Percentiles rank a stretch among this genome's conserved stretches.
These are phyloP conservation scores for Erucastrum elatum DNA, from an alignment of 345 rosid genomes.

Conservation along the genomic window DNA sequence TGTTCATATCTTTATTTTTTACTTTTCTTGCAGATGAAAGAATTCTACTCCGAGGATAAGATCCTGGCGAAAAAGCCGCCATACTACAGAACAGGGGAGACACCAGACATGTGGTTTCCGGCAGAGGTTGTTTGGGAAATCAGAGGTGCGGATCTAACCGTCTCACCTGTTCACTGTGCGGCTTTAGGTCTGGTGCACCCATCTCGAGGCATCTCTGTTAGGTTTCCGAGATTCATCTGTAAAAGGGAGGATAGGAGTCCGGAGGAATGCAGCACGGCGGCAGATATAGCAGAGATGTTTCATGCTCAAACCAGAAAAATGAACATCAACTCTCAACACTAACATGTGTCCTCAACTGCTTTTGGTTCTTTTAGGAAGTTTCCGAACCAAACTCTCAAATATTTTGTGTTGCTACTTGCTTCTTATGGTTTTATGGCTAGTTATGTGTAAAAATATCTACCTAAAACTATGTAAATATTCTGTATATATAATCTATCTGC, in stretches of 20 bases:
- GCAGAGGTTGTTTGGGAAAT: constrained; percentile 81
- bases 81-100: constrained; percentile 75
- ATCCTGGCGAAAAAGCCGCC: constrained; percentile 61
- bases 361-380: constrained; percentile 9
- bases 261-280: constrained; percentile 77
- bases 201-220: constrained; percentile 76
- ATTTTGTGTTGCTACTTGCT: neutral
- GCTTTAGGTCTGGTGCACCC: constrained; percentile 82
- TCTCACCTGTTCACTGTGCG: constrained; percentile 82
- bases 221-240: constrained; percentile 73
- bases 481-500: neutral
- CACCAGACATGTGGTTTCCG: constrained; percentile 79
- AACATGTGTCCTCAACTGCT: neutral
- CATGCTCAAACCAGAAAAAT: constrained; percentile 70
- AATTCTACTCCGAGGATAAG: constrained; percentile 63
- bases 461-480: neutral
- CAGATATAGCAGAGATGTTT: constrained; percentile 73
- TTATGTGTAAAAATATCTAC: neutral
- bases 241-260: constrained; percentile 51
- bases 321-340: constrained; percentile 42
- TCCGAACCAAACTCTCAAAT: neutral
- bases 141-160: constrained; percentile 78
- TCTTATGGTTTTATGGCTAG: neutral
- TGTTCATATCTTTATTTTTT: neutral
- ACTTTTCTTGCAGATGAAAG: constrained; percentile 77